Percentiles rank a stretch among this genome's conserved stretches.
phyloP scores from a whole-genome alignment of 192 early-diverging fungal species.

The Pilaira anomala region DNA sequence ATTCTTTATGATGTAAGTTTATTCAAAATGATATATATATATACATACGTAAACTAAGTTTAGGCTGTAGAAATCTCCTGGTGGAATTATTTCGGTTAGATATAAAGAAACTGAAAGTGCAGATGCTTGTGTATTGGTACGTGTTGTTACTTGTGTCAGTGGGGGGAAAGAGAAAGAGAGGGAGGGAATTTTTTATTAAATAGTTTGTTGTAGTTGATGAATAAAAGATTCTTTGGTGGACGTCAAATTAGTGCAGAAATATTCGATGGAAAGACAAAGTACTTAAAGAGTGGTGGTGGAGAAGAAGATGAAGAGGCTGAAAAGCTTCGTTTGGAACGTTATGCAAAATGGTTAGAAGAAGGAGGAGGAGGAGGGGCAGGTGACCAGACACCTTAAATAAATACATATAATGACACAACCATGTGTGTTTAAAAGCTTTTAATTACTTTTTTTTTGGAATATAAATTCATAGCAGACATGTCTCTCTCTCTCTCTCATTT shows the following conservation, averaged over 20 bases:
- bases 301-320: conserved; percentile 72
- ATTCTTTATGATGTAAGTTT: conserved; percentile 89
- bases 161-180: background rate
- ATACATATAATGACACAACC: too few relatives aligned
- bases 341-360: conserved; percentile 85
- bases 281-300: conserved; percentile 52
- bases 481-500: too few relatives aligned
- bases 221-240: conserved; percentile 88
- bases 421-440: too few relatives aligned
- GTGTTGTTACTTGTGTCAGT: too few relatives aligned
- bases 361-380: too few relatives aligned
- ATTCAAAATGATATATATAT: conserved; percentile 8
- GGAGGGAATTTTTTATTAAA: background rate
- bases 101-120: conserved; percentile 83
- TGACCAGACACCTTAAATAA: too few relatives aligned
- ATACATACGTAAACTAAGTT: background rate
- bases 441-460: too few relatives aligned
- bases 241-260: conserved; percentile 72
- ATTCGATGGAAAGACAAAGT: conserved; percentile 82
- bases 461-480: too few relatives aligned
- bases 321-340: conserved; percentile 75
- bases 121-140: conserved; percentile 80
- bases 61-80: conserved; percentile 56
- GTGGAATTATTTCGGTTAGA: conserved; percentile 85
- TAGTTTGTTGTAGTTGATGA: conserved; percentile 66